Evolutionary conservation across 495 filamentous ascomycete species (phyloP).

Genomic region (Neurospora sp.): DNA sequence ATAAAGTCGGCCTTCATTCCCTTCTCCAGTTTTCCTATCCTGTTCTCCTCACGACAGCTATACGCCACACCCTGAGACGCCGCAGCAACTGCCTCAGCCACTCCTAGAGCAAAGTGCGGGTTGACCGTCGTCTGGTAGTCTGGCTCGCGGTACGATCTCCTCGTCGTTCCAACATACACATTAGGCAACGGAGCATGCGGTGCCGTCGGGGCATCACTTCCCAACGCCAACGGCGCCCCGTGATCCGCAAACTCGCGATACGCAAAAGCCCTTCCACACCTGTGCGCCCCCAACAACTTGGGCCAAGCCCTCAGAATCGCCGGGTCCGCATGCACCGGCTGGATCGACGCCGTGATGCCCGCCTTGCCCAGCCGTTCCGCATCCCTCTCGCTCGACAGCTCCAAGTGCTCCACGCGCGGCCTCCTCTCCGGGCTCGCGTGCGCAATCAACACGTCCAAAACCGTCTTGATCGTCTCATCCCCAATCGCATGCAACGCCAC

Average conservation of each 20-base stretch:
- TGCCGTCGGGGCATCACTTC: slow-evolving; percentile 52
- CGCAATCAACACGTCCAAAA: slow-evolving; percentile 44
- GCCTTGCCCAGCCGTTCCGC: slow-evolving; percentile 41
- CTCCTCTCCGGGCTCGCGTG: slow-evolving; percentile 35
- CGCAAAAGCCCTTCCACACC: slow-evolving; percentile 48
- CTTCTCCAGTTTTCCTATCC: slow-evolving; percentile 36
- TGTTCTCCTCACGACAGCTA: slow-evolving; percentile 46
- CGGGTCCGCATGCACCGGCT: slow-evolving; percentile 55
- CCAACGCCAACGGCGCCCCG: slow-evolving; percentile 45
- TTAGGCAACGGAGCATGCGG: slow-evolving; percentile 46
- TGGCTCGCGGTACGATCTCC: slow-evolving; percentile 43
- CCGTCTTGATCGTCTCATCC: slow-evolving; percentile 44
- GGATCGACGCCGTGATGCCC: slow-evolving; percentile 53
- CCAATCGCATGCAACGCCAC: slow-evolving; percentile 60
- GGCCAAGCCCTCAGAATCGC: slow-evolving; percentile 53
- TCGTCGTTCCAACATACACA: slow-evolving; percentile 51
- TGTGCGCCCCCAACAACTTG: slow-evolving; percentile 39
- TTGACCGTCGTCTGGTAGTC: slow-evolving; percentile 40
- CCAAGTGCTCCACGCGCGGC: slow-evolving; percentile 55
- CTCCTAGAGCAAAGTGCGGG: slow-evolving; percentile 38
- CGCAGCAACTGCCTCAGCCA: slow-evolving; percentile 43
- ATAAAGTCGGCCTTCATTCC: slow-evolving; percentile 49
- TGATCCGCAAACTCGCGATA: slow-evolving; percentile 49
- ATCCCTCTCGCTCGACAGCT: slow-evolving; percentile 44
- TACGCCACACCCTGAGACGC: slow-evolving; percentile 50